Conservation (phyloP, 2,329 filamentous ascomycete species). For the Diaporthe sp. region DNA sequence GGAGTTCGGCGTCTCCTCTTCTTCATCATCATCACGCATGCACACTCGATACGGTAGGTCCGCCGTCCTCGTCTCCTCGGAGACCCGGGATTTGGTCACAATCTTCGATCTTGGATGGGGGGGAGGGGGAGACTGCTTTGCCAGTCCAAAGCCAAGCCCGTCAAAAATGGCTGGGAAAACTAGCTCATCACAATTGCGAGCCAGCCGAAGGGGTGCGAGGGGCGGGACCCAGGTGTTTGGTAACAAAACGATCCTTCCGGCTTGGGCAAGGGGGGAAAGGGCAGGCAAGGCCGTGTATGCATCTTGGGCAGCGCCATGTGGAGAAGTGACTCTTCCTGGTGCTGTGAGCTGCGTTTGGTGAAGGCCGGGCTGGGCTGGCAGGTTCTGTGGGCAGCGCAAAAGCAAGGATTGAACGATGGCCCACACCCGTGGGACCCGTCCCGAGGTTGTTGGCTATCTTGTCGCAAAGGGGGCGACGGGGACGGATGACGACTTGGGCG, state of each 20-base stretch:
- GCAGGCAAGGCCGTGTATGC: not conserved
- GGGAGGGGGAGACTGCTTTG: not conserved
- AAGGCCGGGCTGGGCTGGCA: constrained; percentile 6
- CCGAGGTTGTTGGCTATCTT: constrained; percentile 12
- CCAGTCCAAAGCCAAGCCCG: not conserved
- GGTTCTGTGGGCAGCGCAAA: constrained; percentile 22
- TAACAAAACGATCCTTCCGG: constrained; percentile 12
- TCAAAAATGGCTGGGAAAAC: not conserved
- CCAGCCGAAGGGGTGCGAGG: not conserved
- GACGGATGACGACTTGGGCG: constrained; percentile 6
- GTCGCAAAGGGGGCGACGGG: constrained; percentile 1
- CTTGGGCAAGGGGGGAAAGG: not conserved
- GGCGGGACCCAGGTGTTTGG: constrained; percentile 21
- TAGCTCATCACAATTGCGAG: not conserved
- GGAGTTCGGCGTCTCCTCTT: not conserved
- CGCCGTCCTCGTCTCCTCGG: not conserved
- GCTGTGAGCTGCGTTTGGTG: not conserved
- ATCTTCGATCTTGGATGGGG: constrained; percentile 8
- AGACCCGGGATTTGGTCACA: constrained; percentile 6
- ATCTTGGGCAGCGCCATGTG: constrained; percentile 11
- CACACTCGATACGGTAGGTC: not conserved
- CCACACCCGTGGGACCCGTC: constrained; percentile 19
- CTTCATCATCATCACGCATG: not conserved
- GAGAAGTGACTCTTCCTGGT: not conserved
- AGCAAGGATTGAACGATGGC: not conserved